Conservation (phyloP, 2,329 filamentous ascomycete species). For the Capronia epimyces region DNA sequence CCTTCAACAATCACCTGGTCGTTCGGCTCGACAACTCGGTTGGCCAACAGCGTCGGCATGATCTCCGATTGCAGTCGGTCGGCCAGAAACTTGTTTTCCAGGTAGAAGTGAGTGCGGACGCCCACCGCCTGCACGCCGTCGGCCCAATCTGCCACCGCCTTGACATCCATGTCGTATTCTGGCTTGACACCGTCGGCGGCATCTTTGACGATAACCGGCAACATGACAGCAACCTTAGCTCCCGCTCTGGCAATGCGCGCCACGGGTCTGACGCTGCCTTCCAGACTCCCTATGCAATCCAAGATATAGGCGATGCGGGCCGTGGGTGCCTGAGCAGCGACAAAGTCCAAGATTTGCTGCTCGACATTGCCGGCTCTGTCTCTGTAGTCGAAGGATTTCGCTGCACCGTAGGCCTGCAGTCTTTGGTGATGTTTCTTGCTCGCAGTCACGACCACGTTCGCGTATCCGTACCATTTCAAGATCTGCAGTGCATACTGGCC, state of each 20-base stretch:
- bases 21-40: constrained; percentile 41
- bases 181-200: constrained; percentile 45
- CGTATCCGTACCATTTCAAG: constrained; percentile 34
- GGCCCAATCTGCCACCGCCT: constrained; percentile 45
- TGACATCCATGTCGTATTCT: constrained; percentile 51
- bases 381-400: constrained; percentile 32
- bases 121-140: constrained; percentile 50
- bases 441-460: constrained; percentile 34
- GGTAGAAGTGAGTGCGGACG: constrained; percentile 53
- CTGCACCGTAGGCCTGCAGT: constrained; percentile 34
- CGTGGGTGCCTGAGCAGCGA: constrained; percentile 14
- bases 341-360: constrained; percentile 21
- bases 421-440: constrained; percentile 29
- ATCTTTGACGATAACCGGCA: constrained; percentile 55
- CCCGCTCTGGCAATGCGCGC: constrained; percentile 47
- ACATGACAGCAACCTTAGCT: constrained; percentile 52
- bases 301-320: constrained; percentile 43
- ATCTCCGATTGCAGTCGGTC: constrained; percentile 52
- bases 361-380: constrained; percentile 28
- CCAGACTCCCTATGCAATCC: constrained; percentile 52
- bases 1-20: constrained; percentile 40
- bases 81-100: constrained; percentile 51
- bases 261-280: constrained; percentile 47
- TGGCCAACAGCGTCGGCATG: constrained; percentile 45
- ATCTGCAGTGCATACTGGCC: constrained; percentile 37